Evolutionary conservation across 2,329 filamentous ascomycete species (phyloP).

Genomic region (Lizonia empirigonia): DNA sequence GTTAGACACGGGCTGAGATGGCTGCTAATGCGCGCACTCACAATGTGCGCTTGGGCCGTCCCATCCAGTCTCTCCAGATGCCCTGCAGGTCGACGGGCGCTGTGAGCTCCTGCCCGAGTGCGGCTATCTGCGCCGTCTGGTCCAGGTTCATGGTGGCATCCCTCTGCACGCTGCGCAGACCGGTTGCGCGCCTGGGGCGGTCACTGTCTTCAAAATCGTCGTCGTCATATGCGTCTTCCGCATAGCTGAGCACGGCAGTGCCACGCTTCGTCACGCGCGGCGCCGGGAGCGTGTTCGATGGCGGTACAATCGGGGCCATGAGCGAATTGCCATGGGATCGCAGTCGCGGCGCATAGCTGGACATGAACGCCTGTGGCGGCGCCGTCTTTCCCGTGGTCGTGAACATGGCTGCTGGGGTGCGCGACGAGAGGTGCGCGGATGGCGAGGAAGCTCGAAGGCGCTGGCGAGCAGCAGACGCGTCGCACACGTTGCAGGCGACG

Average conservation of each 20-base stretch:
- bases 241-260: conserved; percentile 96
- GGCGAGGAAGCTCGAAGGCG: conserved; percentile 38
- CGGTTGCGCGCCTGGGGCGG: conserved; percentile 73
- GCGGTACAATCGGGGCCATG: conserved; percentile 80
- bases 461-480: conserved; percentile 42
- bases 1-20: too few relatives aligned
- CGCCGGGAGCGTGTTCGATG: conserved; percentile 68
- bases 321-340: conserved; percentile 91
- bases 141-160: conserved; percentile 65
- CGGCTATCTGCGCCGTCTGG: conserved; percentile 70
- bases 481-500: conserved; percentile 19
- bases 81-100: conserved; percentile 83
- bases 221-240: conserved; percentile 91
- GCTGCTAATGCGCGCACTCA: conserved; percentile 49
- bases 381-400: conserved; percentile 50
- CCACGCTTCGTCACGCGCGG: conserved; percentile 94
- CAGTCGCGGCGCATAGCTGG: conserved; percentile 87
- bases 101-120: conserved; percentile 80
- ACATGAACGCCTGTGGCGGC: conserved; percentile 84
- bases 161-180: conserved; percentile 75
- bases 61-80: conserved; percentile 96
- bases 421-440: conserved; percentile 28
- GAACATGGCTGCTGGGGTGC: conserved; percentile 44
- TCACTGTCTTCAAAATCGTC: conserved; percentile 78
- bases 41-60: conserved; percentile 63